Evolutionary conservation across 2,329 filamentous ascomycete species (phyloP).

Genomic region (Sodiomyces alkalinus): DNA sequence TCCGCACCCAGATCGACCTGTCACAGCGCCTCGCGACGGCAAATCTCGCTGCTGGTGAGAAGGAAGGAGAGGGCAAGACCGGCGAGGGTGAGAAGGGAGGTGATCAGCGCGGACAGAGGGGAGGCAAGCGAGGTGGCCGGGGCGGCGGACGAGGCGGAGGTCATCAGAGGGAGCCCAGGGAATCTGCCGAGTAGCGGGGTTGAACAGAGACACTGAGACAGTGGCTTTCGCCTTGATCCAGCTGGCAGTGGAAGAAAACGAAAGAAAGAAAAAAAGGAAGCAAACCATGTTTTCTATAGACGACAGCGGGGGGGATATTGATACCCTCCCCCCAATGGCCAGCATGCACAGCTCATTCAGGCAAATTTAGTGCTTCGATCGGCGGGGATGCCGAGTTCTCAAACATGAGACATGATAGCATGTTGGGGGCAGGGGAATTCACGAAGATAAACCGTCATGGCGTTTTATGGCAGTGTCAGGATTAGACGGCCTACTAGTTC

Average conservation of each 20-base stretch:
- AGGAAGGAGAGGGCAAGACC: conserved; percentile 31
- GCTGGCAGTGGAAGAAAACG: conserved; percentile 1
- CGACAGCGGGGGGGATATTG: conserved; percentile 3
- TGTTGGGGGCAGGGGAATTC: no score
- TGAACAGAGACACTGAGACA: conserved; percentile 6
- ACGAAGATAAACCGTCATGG: conserved; percentile 9
- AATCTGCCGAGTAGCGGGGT: conserved; percentile 20
- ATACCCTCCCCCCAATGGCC: conserved; percentile 6
- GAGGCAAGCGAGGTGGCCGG: conserved; percentile 34
- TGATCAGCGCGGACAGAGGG: conserved; percentile 17
- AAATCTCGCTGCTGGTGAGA: conserved; percentile 37
- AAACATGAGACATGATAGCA: no score
- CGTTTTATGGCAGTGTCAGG: conserved; percentile 10
- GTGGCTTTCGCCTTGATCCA: not conserved
- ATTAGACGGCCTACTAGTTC: conserved; percentile 9
- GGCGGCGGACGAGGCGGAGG: conserved; percentile 35
- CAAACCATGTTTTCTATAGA: not conserved
- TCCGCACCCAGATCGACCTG: conserved; percentile 96
- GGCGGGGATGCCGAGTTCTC: no score
- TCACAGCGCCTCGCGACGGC: conserved; percentile 88
- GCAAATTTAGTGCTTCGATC: no score
- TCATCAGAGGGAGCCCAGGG: conserved; percentile 34
- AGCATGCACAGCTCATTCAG: conserved; percentile 9
- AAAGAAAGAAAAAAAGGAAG: not conserved
- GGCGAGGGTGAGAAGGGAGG: conserved; percentile 25